Base-by-base conservation (phyloP, 345 rosid genomes). In the Aquilaria sinensis region DNA sequence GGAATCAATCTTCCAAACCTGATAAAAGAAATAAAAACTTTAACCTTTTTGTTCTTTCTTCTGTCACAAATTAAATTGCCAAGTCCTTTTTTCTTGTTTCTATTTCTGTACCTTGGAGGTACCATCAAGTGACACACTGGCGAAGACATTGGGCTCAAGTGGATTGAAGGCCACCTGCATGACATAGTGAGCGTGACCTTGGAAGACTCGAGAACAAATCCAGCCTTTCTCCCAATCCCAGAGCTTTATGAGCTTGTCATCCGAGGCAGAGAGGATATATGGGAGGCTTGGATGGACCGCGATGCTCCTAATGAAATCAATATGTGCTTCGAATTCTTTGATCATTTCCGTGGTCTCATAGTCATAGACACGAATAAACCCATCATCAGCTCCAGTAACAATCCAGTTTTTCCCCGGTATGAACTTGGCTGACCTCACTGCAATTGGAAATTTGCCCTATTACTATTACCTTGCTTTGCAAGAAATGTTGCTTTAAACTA, bases 1-100 rank as follows among this genome's bases (percentile, higher is more conserved):
- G 34, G 94, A 87, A 62, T 91, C 90, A 73, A 90, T 79, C 75
- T 81, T 93, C 98, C 98, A 93, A 60, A 93, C 83, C 97, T 92
- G 43, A 3, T 37, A 5, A 3, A 37, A 37, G 43, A 37, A 37
- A 37, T 3, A 37, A 2, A 0, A 0, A 37, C 2, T 37, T 37
- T 4, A 37, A 37, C 5, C 7, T 37, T 3, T 37, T 4, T 9
- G 7, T 37, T 37, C 7, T 37, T 37, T 37, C 43, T 37, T 37
- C 7, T 1, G 8, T 37, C 43, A 37, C 43, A 37, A 37, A 9
- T 9, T 37, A 37, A 3, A 37, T 37, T 23, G 23, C 43, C 43
- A 37, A 37, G 43, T 9, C 43, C 8, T 4, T 37, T 37, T 5
- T 4, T 37, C 43, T 37, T 37, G 43, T 37, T 23, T 23, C 23